Base-by-base conservation (phyloP, 306 rosid species). In the Cucurbita moschata region DNA sequence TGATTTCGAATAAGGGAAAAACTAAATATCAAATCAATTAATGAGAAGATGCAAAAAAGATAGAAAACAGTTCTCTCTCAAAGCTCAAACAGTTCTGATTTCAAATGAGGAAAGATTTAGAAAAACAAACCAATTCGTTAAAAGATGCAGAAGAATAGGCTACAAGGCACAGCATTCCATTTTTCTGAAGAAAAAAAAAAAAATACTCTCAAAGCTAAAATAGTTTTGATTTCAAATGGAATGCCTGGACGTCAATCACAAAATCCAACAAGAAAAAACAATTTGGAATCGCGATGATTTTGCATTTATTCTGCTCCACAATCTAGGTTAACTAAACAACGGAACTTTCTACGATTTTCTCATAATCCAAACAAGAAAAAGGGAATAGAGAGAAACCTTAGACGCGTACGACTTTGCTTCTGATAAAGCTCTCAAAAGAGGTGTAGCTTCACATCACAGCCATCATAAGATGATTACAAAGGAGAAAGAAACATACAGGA, bases 381-480 rank as follows among this genome's bases (percentile, higher is more conserved):
- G 23, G 21, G 55, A 7, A 30, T 35, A 30, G 40, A 19, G 43
- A 14, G 47, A 71, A 8, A 79, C 81, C 75, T 73, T 47, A 7
- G 75, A 79, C 16, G 75, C 16, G 38, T 73, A 79, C 11, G 78
- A 73, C 49, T 78, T 73, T 4, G 75, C 75, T 79, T 79, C 75
- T 8, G 70, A 73, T 35, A 78, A 42, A 73, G 81, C 81, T 73
- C 81, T 78, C 23, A 46, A 30, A 7, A 78, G 62, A 64, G 68
- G 40, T 70, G 53, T 40, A 30, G 75, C 78, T 78, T 46, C 75
- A 73, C 62, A 52, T 50, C 42, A 40, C 65, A 23, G 19, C 44
- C 44, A 63, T 35, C 47, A 65, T 35, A 35, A 46, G 61, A 44
- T 9, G 40, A 46, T 43, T 46, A 67, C 39, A 67, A 11, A 1